Base-by-base conservation (phyloP, 164 flowering plant genomes). In the Vitis riparia region DNA sequence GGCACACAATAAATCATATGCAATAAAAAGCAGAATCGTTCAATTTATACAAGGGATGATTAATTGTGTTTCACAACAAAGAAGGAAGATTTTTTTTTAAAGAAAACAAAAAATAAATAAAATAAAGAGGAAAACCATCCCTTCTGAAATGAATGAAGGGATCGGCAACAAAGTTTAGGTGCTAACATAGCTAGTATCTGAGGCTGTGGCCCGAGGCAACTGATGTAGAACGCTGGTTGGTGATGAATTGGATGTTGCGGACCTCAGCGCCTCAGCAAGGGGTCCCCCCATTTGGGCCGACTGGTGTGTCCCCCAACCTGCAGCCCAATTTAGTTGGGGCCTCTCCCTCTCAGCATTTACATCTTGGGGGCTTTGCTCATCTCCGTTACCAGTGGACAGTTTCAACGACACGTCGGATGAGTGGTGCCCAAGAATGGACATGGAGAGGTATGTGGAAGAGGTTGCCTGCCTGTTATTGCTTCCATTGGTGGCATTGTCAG, bases 251-350 rank as follows among this genome's bases (percentile, higher is more conserved):
- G 86, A 59, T 2, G 82, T 71, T 0, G 94, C 83, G 0, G 98
- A 91, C 30, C 95, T 73, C 55, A 93, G 73, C 0, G 93, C 97
- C 81, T 93, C 98, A 0, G 95, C 97, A 1, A 93, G 86, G 2
- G 97, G 98, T 11, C 97, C 97, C 0, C 93, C 97, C 90, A 87
- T 83, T 0, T 87, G 78, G 55, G 84, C 78, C 63, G 77, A 87
- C n/a, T 65, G 84, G 58, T 75, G 76, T 2, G 82, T 23, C 1
- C 79, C 78, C 91, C 91, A 84, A 12, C 85, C 80, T 0, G 71
- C 17, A 5, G 67, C 77, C 93, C 93, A 90, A 64, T 69, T 78
- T 64, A 77, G 13, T 14, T 71, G 86, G 2, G 58, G 64, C 19
- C 70, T 75, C 29, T 72, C 89, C 37, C 73, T 63, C 27, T 73